Base-by-base conservation (phyloP, 805 yeast species). In the Starmera caribaea region DNA sequence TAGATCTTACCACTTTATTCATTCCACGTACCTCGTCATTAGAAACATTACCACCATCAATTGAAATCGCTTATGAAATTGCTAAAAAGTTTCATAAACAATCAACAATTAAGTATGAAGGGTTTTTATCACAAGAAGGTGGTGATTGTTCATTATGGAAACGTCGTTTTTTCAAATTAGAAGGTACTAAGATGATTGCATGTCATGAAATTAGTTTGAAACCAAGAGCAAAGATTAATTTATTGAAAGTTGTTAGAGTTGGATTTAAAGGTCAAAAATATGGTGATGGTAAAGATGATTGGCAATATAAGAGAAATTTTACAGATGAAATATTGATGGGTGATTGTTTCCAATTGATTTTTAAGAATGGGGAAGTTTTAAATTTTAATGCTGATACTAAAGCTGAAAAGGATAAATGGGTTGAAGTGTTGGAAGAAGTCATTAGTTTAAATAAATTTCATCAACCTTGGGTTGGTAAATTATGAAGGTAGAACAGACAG, bases 101-200 rank as follows among this genome's bases (percentile, higher is more conserved):
- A 39, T 52, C 63, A 46, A 36, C 47, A 6, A 49, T 65, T 15
- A 40, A 38, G 2, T 63, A 64, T 51, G 81, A 82, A 54, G 97
- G 97, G 0, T 79, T 66, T 51, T 63, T 90, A 62, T 76, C 77
- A 50, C 97, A 89, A 61, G 86, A 81, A 53, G 97, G 97, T 15
- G 97, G 97, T 9, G 97, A 89, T 62, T 74, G 92, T 48, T 73
- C 69, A 13, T 37, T 52, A 28, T 76, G 89, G 78, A 75, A 83
- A 48, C 74, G 82, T 47, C 69, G 97, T 41, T 85, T 61, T 61
- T 87, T 81, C 63, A 79, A 73, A 46, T 65, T 89, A n/a, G 65
- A 72, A 35, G 95, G 90, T 0, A 71, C 78, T 8, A 74, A 78
- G 30, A 63, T 89, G 48, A 68, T 79, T 39, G 96, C 96, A 0